Conservation (phyloP, 1,139 yeast genomes). For the Zygoascus hellenicus region DNA sequence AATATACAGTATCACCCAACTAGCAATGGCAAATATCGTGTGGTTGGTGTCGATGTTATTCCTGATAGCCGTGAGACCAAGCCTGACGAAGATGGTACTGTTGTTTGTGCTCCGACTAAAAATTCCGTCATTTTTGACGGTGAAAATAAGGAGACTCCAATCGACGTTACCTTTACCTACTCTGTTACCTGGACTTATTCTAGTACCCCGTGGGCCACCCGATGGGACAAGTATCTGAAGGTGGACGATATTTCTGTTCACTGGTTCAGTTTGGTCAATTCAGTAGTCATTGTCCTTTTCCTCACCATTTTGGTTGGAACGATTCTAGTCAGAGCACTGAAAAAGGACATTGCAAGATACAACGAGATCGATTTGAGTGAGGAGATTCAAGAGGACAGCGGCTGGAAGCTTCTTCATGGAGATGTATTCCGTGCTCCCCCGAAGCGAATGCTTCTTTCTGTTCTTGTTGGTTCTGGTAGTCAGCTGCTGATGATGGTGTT, state of each 20-base stretch:
- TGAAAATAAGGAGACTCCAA: conserved; percentile 34
- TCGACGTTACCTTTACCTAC: conserved; percentile 52
- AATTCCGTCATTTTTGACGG: conserved; percentile 37
- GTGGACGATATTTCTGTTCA: conserved; percentile 89
- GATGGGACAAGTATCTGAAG: conserved; percentile 97
- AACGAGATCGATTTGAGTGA: conserved; percentile 78
- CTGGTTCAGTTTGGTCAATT: conserved; percentile 88
- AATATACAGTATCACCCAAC: conserved; percentile 76
- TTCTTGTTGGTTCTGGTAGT: conserved; percentile 81
- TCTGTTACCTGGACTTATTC: conserved; percentile 63
- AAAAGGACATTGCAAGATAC: conserved; percentile 79
- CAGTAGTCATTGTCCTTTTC: conserved; percentile 71
- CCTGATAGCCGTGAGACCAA: conserved; percentile 59
- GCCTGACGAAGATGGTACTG: conserved; percentile 31
- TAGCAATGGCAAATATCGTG: conserved; percentile 63
- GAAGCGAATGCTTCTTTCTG: conserved; percentile 64
- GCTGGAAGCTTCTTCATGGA: conserved; percentile 96
- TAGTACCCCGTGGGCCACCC: conserved; percentile 87
- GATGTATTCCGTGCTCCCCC: conserved; percentile 89
- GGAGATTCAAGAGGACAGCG: conserved; percentile 87
- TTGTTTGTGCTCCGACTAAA: conserved; percentile 29
- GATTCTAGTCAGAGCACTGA: conserved; percentile 71
- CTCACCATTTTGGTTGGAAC: conserved; percentile 77
- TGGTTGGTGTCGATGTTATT: conserved; percentile 80
- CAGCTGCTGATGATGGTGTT: conserved; percentile 77